Evolutionary conservation across 495 filamentous ascomycete species (phyloP).

Genomic region (Penicillium cosmopolitanum): DNA sequence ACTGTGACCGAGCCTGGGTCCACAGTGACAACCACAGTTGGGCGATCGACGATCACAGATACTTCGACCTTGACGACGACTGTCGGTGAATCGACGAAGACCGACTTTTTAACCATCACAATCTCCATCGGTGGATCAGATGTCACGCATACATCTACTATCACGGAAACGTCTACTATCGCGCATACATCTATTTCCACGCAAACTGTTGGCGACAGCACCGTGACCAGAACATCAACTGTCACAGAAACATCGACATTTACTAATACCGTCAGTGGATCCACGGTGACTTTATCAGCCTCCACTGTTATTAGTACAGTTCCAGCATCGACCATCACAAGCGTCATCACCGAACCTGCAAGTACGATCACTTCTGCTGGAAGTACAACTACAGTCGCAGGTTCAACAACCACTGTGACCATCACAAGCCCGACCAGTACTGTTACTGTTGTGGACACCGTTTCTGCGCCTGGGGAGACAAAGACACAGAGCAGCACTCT

Average conservation of each 20-base stretch:
- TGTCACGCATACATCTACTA: conserved; percentile 7
- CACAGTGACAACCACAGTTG: background rate
- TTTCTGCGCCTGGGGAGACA: background rate
- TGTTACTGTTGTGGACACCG: conserved; percentile 5
- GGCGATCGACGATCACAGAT: background rate
- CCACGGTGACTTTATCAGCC: background rate
- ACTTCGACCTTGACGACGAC: background rate
- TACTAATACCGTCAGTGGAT: background rate
- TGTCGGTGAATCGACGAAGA: background rate
- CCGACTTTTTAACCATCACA: background rate
- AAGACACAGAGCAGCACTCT: background rate
- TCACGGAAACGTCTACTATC: conserved; percentile 3
- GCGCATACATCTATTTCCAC: background rate
- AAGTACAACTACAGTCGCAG: conserved; percentile 3
- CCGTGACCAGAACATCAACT: background rate
- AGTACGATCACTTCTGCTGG: conserved; percentile 8
- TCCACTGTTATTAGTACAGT: conserved; percentile 2
- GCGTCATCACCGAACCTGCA: background rate
- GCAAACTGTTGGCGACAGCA: background rate
- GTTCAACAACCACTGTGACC: conserved; percentile 2
- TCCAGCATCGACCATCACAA: conserved; percentile 8
- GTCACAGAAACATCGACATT: conserved; percentile 3
- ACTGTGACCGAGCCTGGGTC: background rate
- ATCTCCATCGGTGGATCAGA: background rate
- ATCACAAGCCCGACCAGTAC: conserved; percentile 1